A percentile compares a stretch with the other conserved stretches of the same genome.
These are phyloP conservation scores for Ramularia collo-cygni DNA, from an alignment of 2,329 filamentous ascomycete genomes.

Conservation along the genomic window DNA sequence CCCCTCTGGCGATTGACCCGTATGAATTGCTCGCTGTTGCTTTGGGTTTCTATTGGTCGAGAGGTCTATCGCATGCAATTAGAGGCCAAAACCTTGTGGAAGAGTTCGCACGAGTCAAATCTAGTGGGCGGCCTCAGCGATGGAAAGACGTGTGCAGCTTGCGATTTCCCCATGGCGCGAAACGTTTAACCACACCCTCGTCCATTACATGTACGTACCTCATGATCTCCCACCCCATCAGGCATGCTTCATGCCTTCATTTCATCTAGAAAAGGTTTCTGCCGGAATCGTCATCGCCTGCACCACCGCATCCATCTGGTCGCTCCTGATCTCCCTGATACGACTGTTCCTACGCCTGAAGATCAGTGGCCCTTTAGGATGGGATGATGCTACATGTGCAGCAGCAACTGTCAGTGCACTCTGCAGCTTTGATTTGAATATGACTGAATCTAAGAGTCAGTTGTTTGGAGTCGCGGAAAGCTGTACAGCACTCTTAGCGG, in stretches of 20 bases:
- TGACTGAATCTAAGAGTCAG: background rate
- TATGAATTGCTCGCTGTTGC: too few species aligned
- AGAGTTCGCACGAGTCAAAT: too few species aligned
- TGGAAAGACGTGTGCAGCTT: too few species aligned
- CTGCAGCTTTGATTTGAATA: background rate
- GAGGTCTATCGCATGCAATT: too few species aligned
- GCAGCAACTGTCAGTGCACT: slow-evolving; percentile 15
- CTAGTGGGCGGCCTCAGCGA: too few species aligned
- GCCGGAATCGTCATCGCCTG: slow-evolving; percentile 21
- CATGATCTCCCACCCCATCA: too few species aligned
- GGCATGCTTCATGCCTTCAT: slow-evolving; percentile 13
- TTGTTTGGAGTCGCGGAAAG: slow-evolving; percentile 17
- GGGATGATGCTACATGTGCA: slow-evolving; percentile 23
- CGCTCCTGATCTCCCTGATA: slow-evolving; percentile 20
- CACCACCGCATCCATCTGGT: slow-evolving; percentile 20
- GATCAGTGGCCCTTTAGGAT: slow-evolving; percentile 26
- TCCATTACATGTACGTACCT: too few species aligned
- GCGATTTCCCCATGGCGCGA: too few species aligned
- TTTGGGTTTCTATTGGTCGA: too few species aligned
- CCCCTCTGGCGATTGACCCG: too few species aligned
- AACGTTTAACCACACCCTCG: too few species aligned
- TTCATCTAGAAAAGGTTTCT: slow-evolving; percentile 16
- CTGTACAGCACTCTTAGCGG: slow-evolving; percentile 13
- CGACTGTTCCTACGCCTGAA: slow-evolving; percentile 23
- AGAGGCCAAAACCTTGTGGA: too few species aligned